Evolutionary conservation across 2,329 filamentous ascomycete genomes (phyloP).

Genomic region (Anisogramma anomala): DNA sequence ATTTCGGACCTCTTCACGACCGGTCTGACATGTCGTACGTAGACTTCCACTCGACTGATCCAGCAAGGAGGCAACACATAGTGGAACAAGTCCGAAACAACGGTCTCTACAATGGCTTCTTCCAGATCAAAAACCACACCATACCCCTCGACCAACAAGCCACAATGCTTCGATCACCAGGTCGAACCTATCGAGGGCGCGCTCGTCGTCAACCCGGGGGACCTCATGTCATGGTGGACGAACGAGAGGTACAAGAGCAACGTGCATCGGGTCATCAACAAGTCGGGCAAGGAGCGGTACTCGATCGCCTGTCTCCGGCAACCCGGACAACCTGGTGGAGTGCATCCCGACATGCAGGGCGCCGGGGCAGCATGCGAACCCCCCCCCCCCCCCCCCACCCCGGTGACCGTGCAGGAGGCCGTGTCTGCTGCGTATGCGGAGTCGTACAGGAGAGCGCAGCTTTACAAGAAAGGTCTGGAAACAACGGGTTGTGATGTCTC

Average conservation of each 20-base stretch:
- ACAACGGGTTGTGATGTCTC: too few species aligned
- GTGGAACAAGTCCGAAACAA: conserved; percentile 28
- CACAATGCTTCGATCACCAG: conserved; percentile 27
- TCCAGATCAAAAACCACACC: conserved; percentile 39
- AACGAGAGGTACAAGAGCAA: conserved; percentile 41
- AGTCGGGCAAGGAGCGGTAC: conserved; percentile 36
- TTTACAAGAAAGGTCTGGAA: conserved; percentile 23
- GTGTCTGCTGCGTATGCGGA: conserved; percentile 24
- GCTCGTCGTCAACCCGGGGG: conserved; percentile 38
- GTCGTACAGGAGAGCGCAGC: conserved; percentile 22
- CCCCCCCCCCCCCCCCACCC: conserved; percentile 21
- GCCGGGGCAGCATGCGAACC: conserved; percentile 19
- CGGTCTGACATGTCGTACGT: neutral
- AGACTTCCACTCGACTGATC: conserved; percentile 14
- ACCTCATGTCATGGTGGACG: conserved; percentile 38
- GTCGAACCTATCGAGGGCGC: conserved; percentile 33
- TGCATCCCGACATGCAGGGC: conserved; percentile 24
- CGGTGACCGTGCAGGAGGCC: conserved; percentile 23
- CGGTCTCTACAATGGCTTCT: conserved; percentile 39
- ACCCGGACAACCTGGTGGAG: conserved; percentile 30
- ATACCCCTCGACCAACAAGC: conserved; percentile 30
- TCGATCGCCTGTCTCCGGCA: conserved; percentile 39
- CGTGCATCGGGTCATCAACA: conserved; percentile 43
- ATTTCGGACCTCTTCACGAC: too few species aligned
- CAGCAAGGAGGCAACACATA: conserved; percentile 18